Conservation (phyloP, 768 basidiomycete genomes). For the Tylopilus rubrobrunneus region DNA sequence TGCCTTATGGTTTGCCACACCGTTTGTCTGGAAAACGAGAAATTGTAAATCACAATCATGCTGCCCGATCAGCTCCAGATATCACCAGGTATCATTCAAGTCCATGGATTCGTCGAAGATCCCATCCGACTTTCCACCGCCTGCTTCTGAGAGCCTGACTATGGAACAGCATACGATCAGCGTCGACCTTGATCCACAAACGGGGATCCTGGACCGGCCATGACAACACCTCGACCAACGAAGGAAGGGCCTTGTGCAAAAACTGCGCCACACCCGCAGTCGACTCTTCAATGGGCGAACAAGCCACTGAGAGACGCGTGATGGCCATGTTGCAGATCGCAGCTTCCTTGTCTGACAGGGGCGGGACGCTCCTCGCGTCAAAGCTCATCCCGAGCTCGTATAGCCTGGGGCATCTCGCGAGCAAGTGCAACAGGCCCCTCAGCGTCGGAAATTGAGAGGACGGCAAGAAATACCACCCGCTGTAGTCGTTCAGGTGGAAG, state of each 20-base stretch:
- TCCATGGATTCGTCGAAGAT: not conserved
- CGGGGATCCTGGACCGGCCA: not conserved
- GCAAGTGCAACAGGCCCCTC: too few species aligned
- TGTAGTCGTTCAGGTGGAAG: too few species aligned
- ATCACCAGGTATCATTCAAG: not conserved
- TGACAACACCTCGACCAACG: not conserved
- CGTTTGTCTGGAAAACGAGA: not conserved
- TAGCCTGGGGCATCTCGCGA: too few species aligned
- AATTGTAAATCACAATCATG: not conserved
- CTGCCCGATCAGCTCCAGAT: not conserved
- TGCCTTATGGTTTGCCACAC: not conserved
- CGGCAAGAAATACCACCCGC: too few species aligned
- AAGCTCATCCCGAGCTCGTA: too few species aligned
- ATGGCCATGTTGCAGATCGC: not conserved
- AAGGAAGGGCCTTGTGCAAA: conserved; percentile 3
- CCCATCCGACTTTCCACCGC: not conserved
- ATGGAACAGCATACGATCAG: not conserved
- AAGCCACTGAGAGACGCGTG: not conserved
- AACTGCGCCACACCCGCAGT: not conserved
- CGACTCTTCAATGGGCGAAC: not conserved
- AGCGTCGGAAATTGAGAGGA: too few species aligned
- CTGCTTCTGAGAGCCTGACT: not conserved
- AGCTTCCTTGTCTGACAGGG: too few species aligned
- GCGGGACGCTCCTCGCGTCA: too few species aligned
- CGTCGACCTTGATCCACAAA: not conserved